Conservation (phyloP, 75 land plant species). For the Isoetes taiwanensis region DNA sequence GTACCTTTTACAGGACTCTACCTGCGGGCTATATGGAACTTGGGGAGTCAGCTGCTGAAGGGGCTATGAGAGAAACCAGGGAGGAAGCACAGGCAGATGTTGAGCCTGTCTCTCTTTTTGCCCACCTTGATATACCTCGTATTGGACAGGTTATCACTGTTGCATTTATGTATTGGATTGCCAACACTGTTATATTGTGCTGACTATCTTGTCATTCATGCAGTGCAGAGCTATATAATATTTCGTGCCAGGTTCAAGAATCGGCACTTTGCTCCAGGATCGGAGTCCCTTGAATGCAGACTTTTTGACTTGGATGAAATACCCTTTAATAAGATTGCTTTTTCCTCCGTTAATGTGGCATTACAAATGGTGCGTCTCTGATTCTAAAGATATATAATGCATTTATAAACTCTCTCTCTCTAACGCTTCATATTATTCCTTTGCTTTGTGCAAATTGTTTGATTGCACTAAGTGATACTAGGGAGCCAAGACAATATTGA, state of each 20-base stretch:
- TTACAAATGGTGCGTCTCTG: constrained; percentile 66
- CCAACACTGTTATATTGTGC: not conserved
- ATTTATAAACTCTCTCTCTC: too few species aligned
- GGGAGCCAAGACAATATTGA: too few species aligned
- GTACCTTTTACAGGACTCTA: constrained; percentile 53
- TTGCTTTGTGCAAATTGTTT: too few species aligned
- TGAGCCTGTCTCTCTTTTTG: constrained; percentile 76
- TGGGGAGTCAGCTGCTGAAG: constrained; percentile 89
- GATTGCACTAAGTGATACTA: too few species aligned
- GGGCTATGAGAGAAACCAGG: constrained; percentile 76
- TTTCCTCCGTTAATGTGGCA: constrained; percentile 76
- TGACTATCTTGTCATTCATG: constrained; percentile 15
- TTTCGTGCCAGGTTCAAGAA: constrained; percentile 73
- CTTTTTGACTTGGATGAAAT: constrained; percentile 70
- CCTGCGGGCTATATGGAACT: constrained; percentile 95
- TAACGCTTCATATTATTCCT: too few species aligned
- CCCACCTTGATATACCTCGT: constrained; percentile 86
- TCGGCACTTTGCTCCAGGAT: constrained; percentile 83
- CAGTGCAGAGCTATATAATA: constrained; percentile 90
- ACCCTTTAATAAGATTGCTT: constrained; percentile 80
- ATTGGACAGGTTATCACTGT: constrained; percentile 68
- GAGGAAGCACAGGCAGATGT: constrained; percentile 96
- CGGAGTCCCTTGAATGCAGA: constrained; percentile 75
- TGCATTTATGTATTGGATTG: not conserved
- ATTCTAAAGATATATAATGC: too few species aligned